Base-by-base conservation (phyloP, 1,284 basidiomycete species). In the Apiotrichum brassicae region DNA sequence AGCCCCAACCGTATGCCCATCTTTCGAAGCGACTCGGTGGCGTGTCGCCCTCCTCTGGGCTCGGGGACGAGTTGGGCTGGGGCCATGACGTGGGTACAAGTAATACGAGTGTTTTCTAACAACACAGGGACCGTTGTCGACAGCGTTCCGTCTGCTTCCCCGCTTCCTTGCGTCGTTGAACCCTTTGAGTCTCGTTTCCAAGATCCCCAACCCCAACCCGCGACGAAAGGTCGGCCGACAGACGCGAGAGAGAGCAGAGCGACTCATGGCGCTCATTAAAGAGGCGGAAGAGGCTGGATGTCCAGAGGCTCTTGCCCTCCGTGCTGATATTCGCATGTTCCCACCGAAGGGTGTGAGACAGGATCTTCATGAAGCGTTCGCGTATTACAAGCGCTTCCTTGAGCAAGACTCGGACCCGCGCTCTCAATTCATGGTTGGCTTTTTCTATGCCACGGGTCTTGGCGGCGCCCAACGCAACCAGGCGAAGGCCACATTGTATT, bases 401-500 rank as follows among this genome's bases (percentile, higher is more conserved):
- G 40, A 49, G 84, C 86, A 40, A 25, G 47, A 52, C 7, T 50
- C 65, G 2, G 86, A 90, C 60, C 82, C 88, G 3, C 82, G 87
- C 1, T 87, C 90, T 0, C 92, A 95, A 71, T 80, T 86, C 14
- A 76, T 84, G 57, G 70, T 94, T 22, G 91, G 82, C 0, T 93
- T 95, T 77, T 87, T 95, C 68, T 76, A 94, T 64, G 80, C 88
- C 6, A 86, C 89, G 0, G 91, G 89, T 1, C 88, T 91, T 58
- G 82, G 80, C 39, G 78, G 79, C 33, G 76, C 84, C 2, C 62
- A 68, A 25, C 68, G 72, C 24, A 72, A 76, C 49, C 76, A 77
- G 54, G 76, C 71, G 13, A 72, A 73, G 52, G 82, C 94, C 0
- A 82, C 94, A 51, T 76, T 97, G 0, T 89, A 97, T 68, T 91